Evolutionary conservation across 345 rosid species (phyloP).

Genomic region (Anacardium occidentale): DNA sequence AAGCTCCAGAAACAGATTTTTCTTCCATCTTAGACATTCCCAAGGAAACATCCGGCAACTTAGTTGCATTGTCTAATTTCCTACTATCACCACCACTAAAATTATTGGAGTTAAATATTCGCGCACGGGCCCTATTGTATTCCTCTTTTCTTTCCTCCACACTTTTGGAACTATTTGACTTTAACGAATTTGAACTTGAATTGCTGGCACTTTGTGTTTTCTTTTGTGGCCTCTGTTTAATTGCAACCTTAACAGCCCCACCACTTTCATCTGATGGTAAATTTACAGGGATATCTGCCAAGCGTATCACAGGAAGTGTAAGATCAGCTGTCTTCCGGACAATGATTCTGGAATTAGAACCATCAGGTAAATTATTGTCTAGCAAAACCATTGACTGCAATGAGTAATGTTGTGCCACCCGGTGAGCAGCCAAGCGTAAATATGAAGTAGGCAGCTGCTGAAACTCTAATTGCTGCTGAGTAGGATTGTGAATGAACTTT

Average conservation of each 20-base stretch:
- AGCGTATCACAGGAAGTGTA: slow-evolving; percentile 52
- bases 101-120: slow-evolving; percentile 58
- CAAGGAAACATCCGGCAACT: slow-evolving; percentile 45
- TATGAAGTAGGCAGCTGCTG: slow-evolving; percentile 81
- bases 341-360: no score
- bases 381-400: slow-evolving; percentile 29
- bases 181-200: slow-evolving; percentile 43
- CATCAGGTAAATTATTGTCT: no score
- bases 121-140: slow-evolving; percentile 73
- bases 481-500: slow-evolving; percentile 61
- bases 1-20: slow-evolving; percentile 38
- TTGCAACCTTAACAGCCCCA: slow-evolving; percentile 54
- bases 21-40: slow-evolving; percentile 47
- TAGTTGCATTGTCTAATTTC: slow-evolving; percentile 46
- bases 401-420: slow-evolving; percentile 80
- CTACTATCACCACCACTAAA: slow-evolving; percentile 31
- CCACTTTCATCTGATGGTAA: slow-evolving; percentile 58
- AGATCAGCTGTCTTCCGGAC: no score
- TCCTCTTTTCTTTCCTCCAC: slow-evolving; percentile 89
- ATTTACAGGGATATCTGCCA: slow-evolving; percentile 72
- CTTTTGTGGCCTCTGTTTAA: slow-evolving; percentile 73
- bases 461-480: slow-evolving; percentile 65
- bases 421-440: slow-evolving; percentile 78
- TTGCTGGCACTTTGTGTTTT: slow-evolving; percentile 30
- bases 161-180: slow-evolving; percentile 54